Evolutionary conservation across 1,284 basidiomycete genomes (phyloP).

Genomic region (Cryptococcus sp.): DNA sequence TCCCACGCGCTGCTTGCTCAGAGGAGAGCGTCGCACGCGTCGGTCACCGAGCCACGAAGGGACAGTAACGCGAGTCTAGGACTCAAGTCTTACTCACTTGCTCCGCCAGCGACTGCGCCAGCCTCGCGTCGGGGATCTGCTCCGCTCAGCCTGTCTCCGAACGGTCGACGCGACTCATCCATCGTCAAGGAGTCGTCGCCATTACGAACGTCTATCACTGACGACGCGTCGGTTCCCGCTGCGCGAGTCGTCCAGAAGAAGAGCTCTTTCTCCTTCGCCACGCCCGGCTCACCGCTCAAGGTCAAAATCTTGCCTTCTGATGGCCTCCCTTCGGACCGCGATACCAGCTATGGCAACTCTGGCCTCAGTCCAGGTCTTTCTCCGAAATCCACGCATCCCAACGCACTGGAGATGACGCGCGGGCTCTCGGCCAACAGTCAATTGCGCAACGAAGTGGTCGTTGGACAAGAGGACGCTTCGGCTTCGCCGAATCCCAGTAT

Average conservation of each 20-base stretch:
- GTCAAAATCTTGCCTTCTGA: slow-evolving; percentile 14
- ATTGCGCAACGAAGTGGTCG: slow-evolving; percentile 20
- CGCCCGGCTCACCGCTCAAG: slow-evolving; percentile 29
- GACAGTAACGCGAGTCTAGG: not conserved
- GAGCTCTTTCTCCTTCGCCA: slow-evolving; percentile 34
- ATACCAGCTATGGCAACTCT: too few relatives aligned
- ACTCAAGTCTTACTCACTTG: not conserved
- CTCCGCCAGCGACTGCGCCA: not conserved
- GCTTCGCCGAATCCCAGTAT: slow-evolving; percentile 5
- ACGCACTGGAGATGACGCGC: slow-evolving; percentile 9
- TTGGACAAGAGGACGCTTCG: not conserved
- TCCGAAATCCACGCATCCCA: slow-evolving; percentile 7
- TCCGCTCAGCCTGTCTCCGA: not conserved
- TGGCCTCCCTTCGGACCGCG: not conserved
- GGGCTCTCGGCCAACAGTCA: slow-evolving; percentile 21
- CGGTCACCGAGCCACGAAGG: not conserved
- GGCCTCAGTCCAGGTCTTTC: slow-evolving; percentile 13
- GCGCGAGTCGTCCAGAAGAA: slow-evolving; percentile 25
- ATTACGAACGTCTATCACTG: slow-evolving; percentile 7
- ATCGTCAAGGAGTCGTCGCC: slow-evolving; percentile 8
- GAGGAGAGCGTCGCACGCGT: not conserved
- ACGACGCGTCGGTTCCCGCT: not conserved
- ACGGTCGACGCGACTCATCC: not conserved
- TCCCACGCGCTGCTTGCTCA: slow-evolving; percentile 10
- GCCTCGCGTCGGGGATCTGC: not conserved